Base-by-base conservation (phyloP, 805 yeast species). In the Yarrowia alimentaria region DNA sequence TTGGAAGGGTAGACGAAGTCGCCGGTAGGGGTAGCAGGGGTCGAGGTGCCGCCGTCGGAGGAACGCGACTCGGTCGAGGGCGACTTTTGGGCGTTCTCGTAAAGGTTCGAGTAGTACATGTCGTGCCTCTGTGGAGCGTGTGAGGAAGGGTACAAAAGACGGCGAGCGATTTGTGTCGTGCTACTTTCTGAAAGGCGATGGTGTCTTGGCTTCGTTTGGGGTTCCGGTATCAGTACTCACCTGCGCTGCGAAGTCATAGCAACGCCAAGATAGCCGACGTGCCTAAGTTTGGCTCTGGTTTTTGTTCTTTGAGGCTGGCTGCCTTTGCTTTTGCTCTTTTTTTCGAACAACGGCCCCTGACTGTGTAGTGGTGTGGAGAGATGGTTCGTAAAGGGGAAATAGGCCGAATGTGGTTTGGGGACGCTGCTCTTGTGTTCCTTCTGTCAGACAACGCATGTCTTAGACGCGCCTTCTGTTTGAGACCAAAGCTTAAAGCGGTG, bases 401-500 rank as follows among this genome's bases (percentile, higher is more conserved):
- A 37, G 21, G 18, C 43, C 25, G 43, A 17, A 37, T 24, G 43
- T 24, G 43, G 43, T 16, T 29, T 37, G 43, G n/a, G n/a, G n/a
- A n/a, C n/a, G n/a, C n/a, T n/a, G n/a, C n/a, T n/a, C n/a, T n/a
- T n/a, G n/a, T n/a, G n/a, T n/a, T n/a, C n/a, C n/a, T n/a, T n/a
- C n/a, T 37, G 42, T 21, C 25, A 37, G 25, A 37, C 43, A 30
- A 37, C 43, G 43, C 43, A 37, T 37, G 43, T 37, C 43, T 37
- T 37, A 37, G 43, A 37, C 43, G 43, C 43, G 43, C 43, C 30
- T 37, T 30, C 29, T 29, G 40, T 42, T 42, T 29, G 43, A 42
- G 40, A n/a, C 10, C 12, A 37, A 37, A n/a, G n/a, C n/a, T n/a
- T n/a, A n/a, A n/a, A n/a, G n/a, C n/a, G n/a, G n/a, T n/a, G n/a